These are phyloP conservation scores for Scalesia atractyloides DNA, from an alignment of 129 eudicot species.

Conservation along the genomic window DNA sequence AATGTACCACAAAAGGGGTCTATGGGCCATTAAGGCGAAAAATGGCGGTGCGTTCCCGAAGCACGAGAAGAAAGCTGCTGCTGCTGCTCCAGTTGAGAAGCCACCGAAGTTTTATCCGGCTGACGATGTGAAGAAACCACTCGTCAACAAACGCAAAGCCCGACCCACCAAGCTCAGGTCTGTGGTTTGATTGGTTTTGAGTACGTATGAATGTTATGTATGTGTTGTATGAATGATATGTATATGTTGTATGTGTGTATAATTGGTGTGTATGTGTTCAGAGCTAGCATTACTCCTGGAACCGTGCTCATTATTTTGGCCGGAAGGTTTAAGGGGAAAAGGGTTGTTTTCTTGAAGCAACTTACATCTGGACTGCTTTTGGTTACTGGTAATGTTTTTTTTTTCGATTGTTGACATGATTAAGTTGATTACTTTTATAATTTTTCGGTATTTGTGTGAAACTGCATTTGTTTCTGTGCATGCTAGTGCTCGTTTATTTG, in stretches of 20 bases:
- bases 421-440: background rate
- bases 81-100: constrained; percentile 38
- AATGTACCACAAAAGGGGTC: constrained; percentile 60
- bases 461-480: background rate
- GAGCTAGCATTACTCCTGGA: constrained; percentile 61
- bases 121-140: constrained; percentile 67
- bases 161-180: constrained; percentile 68
- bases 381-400: constrained; percentile 52
- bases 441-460: background rate
- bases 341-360: constrained; percentile 68
- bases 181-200: background rate
- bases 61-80: constrained; percentile 39
- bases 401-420: background rate
- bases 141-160: constrained; percentile 62
- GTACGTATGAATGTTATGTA: background rate
- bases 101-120: constrained; percentile 64
- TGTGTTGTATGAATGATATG: background rate
- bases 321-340: constrained; percentile 61
- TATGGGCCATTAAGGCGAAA: constrained; percentile 67
- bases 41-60: constrained; percentile 52
- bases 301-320: constrained; percentile 57
- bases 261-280: constrained; percentile 18
- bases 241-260: constrained; percentile 1
- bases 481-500: background rate
- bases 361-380: constrained; percentile 60